A percentile compares a stretch with the other conserved stretches of the same genome.
Evolutionary conservation across 2,329 filamentous ascomycete genomes (phyloP).

Genomic region (Grosmannia clavigera): DNA sequence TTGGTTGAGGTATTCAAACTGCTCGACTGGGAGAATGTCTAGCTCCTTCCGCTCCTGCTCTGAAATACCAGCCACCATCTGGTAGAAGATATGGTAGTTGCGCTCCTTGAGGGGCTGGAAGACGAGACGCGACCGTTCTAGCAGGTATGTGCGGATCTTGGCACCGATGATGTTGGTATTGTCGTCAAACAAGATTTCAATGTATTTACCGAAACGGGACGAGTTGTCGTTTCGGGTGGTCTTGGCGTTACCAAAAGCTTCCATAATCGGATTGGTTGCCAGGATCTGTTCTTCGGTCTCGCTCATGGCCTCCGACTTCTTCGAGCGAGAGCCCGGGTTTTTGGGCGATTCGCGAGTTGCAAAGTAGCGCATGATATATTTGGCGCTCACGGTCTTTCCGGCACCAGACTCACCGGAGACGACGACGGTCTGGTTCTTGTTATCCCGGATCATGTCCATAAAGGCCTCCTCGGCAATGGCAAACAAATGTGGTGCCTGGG

Average conservation of each 20-base stretch:
- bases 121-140: conserved; percentile 89
- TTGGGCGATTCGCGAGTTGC: conserved; percentile 92
- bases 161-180: conserved; percentile 94
- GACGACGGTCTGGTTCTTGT: conserved; percentile 94
- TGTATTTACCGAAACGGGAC: conserved; percentile 97
- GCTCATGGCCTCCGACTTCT: conserved; percentile 74
- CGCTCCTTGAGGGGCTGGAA: conserved; percentile 96
- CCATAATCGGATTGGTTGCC: conserved; percentile 98
- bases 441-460: conserved; percentile 96
- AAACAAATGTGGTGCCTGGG: conserved; percentile 94
- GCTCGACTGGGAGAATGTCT: conserved; percentile 66
- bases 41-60: conserved; percentile 72
- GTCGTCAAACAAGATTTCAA: conserved; percentile 98
- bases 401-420: conserved; percentile 99
- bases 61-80: conserved; percentile 83
- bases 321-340: conserved; percentile 64
- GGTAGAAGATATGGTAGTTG: conserved; percentile 99
- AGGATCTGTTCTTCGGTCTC: conserved; percentile 98
- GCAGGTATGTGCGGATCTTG: conserved; percentile 88
- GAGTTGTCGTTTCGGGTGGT: conserved; percentile 99
- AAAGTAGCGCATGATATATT: conserved; percentile 99
- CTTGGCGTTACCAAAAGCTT: conserved; percentile 98
- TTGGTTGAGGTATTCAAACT: conserved; percentile 95
- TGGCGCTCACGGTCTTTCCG: conserved; percentile 97
- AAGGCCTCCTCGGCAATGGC: conserved; percentile 98